Evolutionary conservation across 345 rosid genomes (phyloP).

Genomic region (Dipteronia dyeriana): DNA sequence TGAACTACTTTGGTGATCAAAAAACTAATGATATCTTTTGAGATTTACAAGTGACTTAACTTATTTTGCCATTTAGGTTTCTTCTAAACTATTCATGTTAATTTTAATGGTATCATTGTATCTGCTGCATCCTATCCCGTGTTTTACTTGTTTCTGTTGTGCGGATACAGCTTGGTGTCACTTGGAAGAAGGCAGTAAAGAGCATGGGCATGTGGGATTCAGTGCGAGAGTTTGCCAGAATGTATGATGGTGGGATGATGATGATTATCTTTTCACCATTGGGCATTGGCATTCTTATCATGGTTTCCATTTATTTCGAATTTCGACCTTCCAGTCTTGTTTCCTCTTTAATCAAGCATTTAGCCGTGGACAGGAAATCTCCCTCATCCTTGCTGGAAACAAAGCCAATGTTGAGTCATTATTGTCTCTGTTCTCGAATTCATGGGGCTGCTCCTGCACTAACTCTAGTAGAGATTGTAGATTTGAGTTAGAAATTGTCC

Average conservation of each 20-base stretch:
- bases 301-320: constrained; percentile 85
- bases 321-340: constrained; percentile 85
- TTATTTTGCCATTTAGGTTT: no score
- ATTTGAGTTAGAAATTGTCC: not conserved
- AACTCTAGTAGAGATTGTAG: not conserved
- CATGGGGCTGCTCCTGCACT: not conserved
- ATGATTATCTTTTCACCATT: constrained; percentile 72
- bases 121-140: no score
- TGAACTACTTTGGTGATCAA: no score
- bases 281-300: no score
- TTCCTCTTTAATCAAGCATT: constrained; percentile 98
- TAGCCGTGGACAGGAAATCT: constrained; percentile 97
- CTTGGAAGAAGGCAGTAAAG: constrained; percentile 72
- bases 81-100: no score
- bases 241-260: constrained; percentile 96
- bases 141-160: not conserved
- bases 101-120: no score
- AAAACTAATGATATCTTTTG: no score
- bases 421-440: not conserved
- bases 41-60: no score
- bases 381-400: constrained; percentile 96
- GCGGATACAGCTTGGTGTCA: constrained; percentile 55
- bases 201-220: constrained; percentile 97
- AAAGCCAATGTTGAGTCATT: constrained; percentile 76
- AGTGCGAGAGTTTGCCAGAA: no score